Percentiles rank a stretch among this genome's conserved stretches.
Evolutionary conservation across 768 basidiomycete species (phyloP).

Genomic region (Hemileccinum rubropunctum): DNA sequence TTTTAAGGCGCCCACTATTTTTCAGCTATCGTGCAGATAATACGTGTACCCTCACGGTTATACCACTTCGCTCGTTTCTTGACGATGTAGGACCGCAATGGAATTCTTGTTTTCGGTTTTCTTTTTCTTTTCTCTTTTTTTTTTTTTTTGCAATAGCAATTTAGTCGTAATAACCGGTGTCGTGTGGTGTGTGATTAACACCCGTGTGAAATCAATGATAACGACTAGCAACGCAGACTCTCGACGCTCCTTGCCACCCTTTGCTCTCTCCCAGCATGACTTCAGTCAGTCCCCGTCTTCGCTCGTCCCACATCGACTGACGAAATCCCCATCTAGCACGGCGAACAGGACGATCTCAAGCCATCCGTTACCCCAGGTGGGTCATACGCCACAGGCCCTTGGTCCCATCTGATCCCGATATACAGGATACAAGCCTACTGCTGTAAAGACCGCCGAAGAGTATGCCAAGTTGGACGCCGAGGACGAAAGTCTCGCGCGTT

Average conservation of each 20-base stretch:
- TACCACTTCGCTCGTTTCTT: constrained; percentile 32
- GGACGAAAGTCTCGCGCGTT: constrained; percentile 91
- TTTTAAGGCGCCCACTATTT: constrained; percentile 26
- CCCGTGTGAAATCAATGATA: constrained; percentile 66
- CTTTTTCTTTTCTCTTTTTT: too few relatives aligned
- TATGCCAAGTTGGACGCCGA: constrained; percentile 83
- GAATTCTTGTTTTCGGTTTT: constrained; percentile 16
- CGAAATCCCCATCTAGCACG: constrained; percentile 33
- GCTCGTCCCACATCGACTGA: not conserved
- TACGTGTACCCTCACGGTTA: constrained; percentile 21
- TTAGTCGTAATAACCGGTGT: constrained; percentile 8
- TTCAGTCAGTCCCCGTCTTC: constrained; percentile 38
- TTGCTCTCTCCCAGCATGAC: constrained; percentile 45
- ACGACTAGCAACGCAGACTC: constrained; percentile 17
- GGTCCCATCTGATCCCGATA: constrained; percentile 20
- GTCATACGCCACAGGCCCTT: constrained; percentile 2
- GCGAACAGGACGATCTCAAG: constrained; percentile 70
- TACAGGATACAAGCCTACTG: constrained; percentile 72
- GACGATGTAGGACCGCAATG: constrained; percentile 20
- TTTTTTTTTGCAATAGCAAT: constrained; percentile 28
- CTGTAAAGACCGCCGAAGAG: constrained; percentile 73
- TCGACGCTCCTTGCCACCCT: constrained; percentile 14
- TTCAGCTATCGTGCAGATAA: constrained; percentile 16
- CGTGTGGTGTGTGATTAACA: constrained; percentile 18
- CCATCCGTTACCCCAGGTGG: constrained; percentile 69